Evolutionary conservation across 169 alveolate species (phyloP).

Genomic region (Besnoitia besnoiti): DNA sequence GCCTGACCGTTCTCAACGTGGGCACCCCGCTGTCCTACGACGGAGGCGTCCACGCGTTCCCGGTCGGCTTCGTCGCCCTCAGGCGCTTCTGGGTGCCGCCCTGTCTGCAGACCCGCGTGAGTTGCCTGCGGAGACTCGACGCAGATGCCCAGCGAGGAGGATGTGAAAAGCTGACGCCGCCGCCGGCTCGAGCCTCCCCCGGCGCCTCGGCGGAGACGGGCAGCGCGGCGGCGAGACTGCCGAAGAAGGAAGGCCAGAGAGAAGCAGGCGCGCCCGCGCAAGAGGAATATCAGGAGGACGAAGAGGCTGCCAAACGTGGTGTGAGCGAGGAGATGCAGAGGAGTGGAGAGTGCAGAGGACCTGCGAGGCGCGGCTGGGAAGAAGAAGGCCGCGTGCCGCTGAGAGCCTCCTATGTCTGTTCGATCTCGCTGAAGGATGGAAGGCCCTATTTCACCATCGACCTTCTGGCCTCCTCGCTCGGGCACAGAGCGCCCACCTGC

Average conservation of each 20-base stretch:
- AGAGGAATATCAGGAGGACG: conserved; percentile 30
- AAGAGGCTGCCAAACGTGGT: neutral
- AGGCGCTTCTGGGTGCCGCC: conserved; percentile 52
- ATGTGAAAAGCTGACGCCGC: too few relatives aligned
- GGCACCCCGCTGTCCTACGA: conserved; percentile 54
- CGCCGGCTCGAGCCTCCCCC: too few relatives aligned
- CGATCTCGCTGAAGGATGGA: conserved; percentile 39
- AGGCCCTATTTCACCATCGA: conserved; percentile 43
- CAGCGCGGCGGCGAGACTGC: neutral
- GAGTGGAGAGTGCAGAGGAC: neutral
- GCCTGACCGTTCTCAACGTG: conserved; percentile 41
- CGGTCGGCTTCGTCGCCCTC: conserved; percentile 45
- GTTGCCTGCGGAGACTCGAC: too few relatives aligned
- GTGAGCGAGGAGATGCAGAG: conserved; percentile 2
- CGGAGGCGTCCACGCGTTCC: conserved; percentile 38
- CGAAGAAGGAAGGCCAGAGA: too few relatives aligned
- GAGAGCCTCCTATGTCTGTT: conserved; percentile 58
- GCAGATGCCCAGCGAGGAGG: too few relatives aligned
- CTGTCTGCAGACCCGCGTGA: neutral
- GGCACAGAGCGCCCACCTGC: neutral
- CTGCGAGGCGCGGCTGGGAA: neutral
- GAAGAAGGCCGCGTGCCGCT: neutral
- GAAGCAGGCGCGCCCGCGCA: too few relatives aligned
- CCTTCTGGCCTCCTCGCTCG: conserved; percentile 27
- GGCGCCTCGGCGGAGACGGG: neutral